Percentiles rank a stretch among this genome's conserved stretches.
These are phyloP conservation scores for Neopestalotiopsis sp. DNA, from an alignment of 2,329 filamentous ascomycete species.

Conservation along the genomic window DNA sequence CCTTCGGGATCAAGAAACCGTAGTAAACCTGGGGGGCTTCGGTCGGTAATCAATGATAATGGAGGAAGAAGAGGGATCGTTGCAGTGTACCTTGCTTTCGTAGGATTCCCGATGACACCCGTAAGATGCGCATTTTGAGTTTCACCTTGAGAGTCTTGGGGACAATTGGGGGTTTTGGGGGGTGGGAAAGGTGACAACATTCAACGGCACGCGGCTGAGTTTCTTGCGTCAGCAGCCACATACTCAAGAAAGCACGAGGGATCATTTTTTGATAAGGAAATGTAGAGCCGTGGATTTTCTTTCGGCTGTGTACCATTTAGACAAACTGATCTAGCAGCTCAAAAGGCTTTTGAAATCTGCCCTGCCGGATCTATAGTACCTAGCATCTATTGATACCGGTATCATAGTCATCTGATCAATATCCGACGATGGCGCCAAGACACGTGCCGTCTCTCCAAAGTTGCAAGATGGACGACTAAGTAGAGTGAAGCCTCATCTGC, in stretches of 20 bases:
- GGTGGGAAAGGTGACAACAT: background rate
- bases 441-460: background rate
- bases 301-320: too few relatives aligned
- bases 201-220: too few relatives aligned
- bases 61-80: background rate
- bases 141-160: background rate
- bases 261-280: too few relatives aligned
- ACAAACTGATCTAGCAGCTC: background rate
- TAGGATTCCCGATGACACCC: background rate
- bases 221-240: too few relatives aligned
- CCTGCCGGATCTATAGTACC: background rate
- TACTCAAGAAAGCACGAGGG: too few relatives aligned
- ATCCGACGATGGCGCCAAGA: background rate
- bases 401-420: background rate
- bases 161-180: background rate
- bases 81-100: background rate
- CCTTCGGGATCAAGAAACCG: background rate
- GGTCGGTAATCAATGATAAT: too few relatives aligned
- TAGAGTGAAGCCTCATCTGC: background rate
- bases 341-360: background rate
- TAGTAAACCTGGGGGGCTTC: background rate
- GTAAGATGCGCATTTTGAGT: background rate
- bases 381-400: background rate
- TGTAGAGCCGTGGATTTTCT: too few relatives aligned
- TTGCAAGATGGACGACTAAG: background rate